A percentile compares a stretch with the other conserved stretches of the same genome.
phyloP scores from a whole-genome alignment of 495 filamentous ascomycete species.

The Penicillium alfredii region DNA sequence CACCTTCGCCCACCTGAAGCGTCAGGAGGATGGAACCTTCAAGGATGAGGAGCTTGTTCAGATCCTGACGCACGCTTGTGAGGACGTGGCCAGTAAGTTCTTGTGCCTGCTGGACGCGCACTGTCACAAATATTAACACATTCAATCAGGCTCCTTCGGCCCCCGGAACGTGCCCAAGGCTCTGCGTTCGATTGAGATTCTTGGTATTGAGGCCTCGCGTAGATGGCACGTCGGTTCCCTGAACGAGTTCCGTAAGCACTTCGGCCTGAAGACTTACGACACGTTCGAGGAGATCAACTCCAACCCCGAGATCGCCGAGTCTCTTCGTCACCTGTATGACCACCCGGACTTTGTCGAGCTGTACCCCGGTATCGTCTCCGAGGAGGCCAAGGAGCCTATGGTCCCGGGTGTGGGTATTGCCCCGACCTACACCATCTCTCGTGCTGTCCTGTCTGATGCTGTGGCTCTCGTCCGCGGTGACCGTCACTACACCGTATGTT shows the following conservation, averaged over 20 bases:
- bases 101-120: too few relatives aligned
- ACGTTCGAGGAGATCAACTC: conserved; percentile 60
- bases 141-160: conserved; percentile 53
- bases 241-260: conserved; percentile 60
- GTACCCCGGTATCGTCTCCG: conserved; percentile 55
- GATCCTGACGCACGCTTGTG: conserved; percentile 52
- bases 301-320: conserved; percentile 48
- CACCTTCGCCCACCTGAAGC: conserved; percentile 51
- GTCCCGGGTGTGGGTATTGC: conserved; percentile 50
- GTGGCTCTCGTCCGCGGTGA: conserved; percentile 50
- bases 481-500: conserved; percentile 44
- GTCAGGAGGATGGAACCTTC: conserved; percentile 51
- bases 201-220: conserved; percentile 56
- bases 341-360: conserved; percentile 60
- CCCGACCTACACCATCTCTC: conserved; percentile 53
- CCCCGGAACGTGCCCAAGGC: conserved; percentile 55
- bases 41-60: conserved; percentile 58
- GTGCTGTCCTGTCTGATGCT: conserved; percentile 49
- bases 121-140: too few relatives aligned
- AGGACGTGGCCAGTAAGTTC: conserved; percentile 57
- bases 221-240: conserved; percentile 55
- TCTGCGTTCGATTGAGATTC: conserved; percentile 51
- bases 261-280: conserved; percentile 50
- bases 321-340: conserved; percentile 49
- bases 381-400: conserved; percentile 50